phyloP scores from a whole-genome alignment of 1,284 basidiomycete species.

The Pyrrhoderma lamaoense region DNA sequence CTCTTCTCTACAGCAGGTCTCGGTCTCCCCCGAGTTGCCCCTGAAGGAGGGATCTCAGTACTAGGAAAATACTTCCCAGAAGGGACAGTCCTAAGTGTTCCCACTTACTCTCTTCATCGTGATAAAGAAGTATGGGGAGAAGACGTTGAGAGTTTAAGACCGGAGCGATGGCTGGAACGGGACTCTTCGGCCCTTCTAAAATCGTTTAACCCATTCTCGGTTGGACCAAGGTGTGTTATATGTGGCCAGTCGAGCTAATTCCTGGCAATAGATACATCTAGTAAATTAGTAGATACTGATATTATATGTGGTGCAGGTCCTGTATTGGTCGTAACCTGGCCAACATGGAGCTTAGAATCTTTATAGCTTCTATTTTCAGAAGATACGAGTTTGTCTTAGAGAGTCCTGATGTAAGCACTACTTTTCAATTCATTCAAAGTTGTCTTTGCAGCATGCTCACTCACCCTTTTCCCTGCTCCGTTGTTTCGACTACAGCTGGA shows the following conservation, averaged over 20 bases:
- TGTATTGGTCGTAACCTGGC: slow-evolving; percentile 75
- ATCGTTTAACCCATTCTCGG: slow-evolving; percentile 71
- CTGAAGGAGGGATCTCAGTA: slow-evolving; percentile 56
- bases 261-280: background rate
- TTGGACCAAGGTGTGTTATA: slow-evolving; percentile 39
- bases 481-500: no score
- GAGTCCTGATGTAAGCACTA: slow-evolving; percentile 45
- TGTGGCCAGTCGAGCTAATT: background rate
- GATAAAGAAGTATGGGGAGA: slow-evolving; percentile 67
- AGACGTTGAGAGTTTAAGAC: slow-evolving; percentile 65
- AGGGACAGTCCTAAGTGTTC: slow-evolving; percentile 68
- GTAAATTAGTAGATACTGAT: background rate
- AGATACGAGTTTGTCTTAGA: slow-evolving; percentile 66
- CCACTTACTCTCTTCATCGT: slow-evolving; percentile 75
- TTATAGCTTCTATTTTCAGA: slow-evolving; percentile 69
- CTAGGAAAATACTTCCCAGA: slow-evolving; percentile 56
- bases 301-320: slow-evolving; percentile 31
- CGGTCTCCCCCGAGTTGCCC: slow-evolving; percentile 71
- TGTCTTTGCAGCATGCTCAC: no score
- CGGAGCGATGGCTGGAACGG: slow-evolving; percentile 76
- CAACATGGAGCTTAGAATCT: slow-evolving; percentile 64
- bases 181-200: slow-evolving; percentile 53
- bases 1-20: slow-evolving; percentile 75
- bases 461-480: no score
- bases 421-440: background rate